Evolutionary conservation across 345 rosid species (phyloP), one percentile per base, ranked within the genome.

Genomic region (Trapa incisa): DNA sequence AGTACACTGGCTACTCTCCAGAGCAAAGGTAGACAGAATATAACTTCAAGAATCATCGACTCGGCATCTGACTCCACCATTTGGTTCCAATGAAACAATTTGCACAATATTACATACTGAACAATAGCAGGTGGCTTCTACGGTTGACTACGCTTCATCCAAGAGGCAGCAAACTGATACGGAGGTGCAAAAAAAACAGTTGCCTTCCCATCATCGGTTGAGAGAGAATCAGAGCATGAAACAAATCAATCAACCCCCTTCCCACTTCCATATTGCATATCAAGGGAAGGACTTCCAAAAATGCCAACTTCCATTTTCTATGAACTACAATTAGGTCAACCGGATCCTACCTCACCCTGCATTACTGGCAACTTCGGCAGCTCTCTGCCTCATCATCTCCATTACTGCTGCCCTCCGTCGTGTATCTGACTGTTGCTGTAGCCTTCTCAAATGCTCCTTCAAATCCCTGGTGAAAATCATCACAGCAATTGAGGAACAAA

Each of bases 331-430:
- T 58, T 32, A 58, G 33, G 15, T 58, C 35, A 57, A n/a, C 13
- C 5, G 38, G 16, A 35, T 32, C 63, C 63, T 35, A 58, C 35
- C 63, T 58, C 37, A 87, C 53, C 87, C 86, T 0, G 86, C 86
- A 78, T 75, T 84, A 67, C 89, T 95, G 70, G 96, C 96, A 66
- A 95, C 96, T 82, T 95, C 99, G 37, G 96, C 97, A 73, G 96
- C 89, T 84, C 99, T 86, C 80, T 91, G 97, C 74, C 97, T 86
- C 99, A 95, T 91, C 99, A 95, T 95, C 84, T 95, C 97, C 96
- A 86, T 95, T 52, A 95, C 99, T 12, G 99, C 97, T 57, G 97
- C 97, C 83, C 99, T 86, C n/a, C 99, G 87, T 50, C 97, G 78
- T 52, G 97, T 89, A 80, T 95, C 99, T 38, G 97, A 83, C 81